Evolutionary conservation across 2,329 filamentous ascomycete genomes (phyloP).

Genomic region (Sarocladiaceae sp.): DNA sequence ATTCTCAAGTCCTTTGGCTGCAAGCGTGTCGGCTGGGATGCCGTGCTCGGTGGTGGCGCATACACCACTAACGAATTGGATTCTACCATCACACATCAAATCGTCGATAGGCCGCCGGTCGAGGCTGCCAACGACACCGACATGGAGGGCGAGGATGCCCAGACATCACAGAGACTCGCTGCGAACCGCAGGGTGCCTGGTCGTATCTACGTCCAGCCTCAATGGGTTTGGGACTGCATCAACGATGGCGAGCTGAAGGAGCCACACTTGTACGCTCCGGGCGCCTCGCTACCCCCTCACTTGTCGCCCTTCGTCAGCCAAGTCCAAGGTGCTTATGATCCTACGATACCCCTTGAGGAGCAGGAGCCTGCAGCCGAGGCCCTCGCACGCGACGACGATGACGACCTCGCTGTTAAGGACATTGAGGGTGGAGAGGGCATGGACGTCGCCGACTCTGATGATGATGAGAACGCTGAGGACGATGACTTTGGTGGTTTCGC

Average conservation of each 20-base stretch:
- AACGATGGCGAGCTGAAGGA: slow-evolving; percentile 88
- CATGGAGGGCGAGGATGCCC: slow-evolving; percentile 53
- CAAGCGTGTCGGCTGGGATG: slow-evolving; percentile 93
- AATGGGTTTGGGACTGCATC: slow-evolving; percentile 97
- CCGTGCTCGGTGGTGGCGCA: slow-evolving; percentile 82
- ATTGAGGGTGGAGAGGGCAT: slow-evolving; percentile 44
- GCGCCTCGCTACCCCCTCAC: slow-evolving; percentile 86
- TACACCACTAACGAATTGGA: slow-evolving; percentile 89
- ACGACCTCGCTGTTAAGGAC: slow-evolving; percentile 23
- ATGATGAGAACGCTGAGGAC: slow-evolving; percentile 40
- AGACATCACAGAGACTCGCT: slow-evolving; percentile 54
- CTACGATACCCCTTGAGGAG: slow-evolving; percentile 76
- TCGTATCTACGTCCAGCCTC: slow-evolving; percentile 88
- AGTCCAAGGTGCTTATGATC: slow-evolving; percentile 85
- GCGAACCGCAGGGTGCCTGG: slow-evolving; percentile 78
- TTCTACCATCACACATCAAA: slow-evolving; percentile 88
- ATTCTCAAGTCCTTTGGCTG: slow-evolving; percentile 91
- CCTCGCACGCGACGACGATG: slow-evolving; percentile 61
- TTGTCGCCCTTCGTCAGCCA: slow-evolving; percentile 92
- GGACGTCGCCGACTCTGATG: slow-evolving; percentile 46
- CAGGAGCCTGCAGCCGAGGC: slow-evolving; percentile 87
- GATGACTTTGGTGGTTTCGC: slow-evolving; percentile 49
- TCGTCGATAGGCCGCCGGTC: slow-evolving; percentile 84
- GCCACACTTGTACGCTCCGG: slow-evolving; percentile 84
- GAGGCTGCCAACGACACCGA: slow-evolving; percentile 51